Evolutionary conservation across 2,329 filamentous ascomycete species (phyloP).

Genomic region (Helotiales sp.): DNA sequence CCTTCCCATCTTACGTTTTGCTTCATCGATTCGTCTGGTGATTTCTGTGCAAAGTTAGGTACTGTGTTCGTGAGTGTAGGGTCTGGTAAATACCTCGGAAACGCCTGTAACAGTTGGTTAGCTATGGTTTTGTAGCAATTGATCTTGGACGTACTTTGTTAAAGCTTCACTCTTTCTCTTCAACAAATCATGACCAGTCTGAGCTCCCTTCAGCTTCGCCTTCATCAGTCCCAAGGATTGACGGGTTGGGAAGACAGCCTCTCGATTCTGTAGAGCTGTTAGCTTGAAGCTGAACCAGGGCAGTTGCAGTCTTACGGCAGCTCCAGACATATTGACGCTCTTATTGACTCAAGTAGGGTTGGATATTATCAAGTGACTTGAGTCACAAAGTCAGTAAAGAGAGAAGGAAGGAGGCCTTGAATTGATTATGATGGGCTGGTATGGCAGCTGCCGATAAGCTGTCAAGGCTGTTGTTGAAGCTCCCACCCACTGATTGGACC

Average conservation of each 20-base stretch:
- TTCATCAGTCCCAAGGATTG: constrained; percentile 98
- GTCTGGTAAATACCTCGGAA: constrained; percentile 75
- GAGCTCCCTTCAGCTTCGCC: constrained; percentile 91
- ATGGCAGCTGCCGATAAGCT: constrained; percentile 31
- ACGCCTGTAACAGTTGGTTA: constrained; percentile 60
- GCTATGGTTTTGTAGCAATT: constrained; percentile 13
- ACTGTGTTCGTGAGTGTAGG: background rate
- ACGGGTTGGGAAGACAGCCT: constrained; percentile 96
- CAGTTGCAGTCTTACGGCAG: constrained; percentile 48
- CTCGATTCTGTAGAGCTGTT: constrained; percentile 71
- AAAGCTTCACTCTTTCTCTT: constrained; percentile 98
- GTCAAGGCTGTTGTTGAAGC: constrained; percentile 31
- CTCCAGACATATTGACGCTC: constrained; percentile 55
- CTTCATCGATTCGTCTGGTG: constrained; percentile 95
- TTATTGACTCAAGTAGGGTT: background rate
- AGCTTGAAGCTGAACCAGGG: constrained; percentile 22
- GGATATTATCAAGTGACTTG: background rate
- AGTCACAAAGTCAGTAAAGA: background rate
- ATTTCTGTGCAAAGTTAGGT: constrained; percentile 71
- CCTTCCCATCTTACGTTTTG: constrained; percentile 98
- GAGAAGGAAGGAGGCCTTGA: background rate
- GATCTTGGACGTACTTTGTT: constrained; percentile 73
- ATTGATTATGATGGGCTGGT: background rate
- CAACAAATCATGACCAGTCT: constrained; percentile 89
- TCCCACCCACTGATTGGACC: constrained; percentile 33